Evolutionary conservation across 257 asterid species (phyloP).

Genomic region (Salvia rosmarinus): DNA sequence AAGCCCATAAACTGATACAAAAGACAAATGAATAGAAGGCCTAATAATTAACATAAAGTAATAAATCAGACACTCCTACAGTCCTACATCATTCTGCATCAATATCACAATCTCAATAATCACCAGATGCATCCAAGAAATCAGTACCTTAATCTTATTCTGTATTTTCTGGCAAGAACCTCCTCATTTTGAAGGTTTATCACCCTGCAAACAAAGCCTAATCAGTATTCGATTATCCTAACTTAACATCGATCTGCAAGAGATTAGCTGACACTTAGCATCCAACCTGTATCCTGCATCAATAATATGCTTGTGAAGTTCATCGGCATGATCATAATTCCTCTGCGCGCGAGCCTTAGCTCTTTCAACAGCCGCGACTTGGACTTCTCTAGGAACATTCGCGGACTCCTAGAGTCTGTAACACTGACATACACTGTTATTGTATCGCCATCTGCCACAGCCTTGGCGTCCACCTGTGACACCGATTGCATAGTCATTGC

Average conservation of each 20-base stretch:
- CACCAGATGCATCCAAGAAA: conserved; percentile 3
- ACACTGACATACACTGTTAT: conserved; percentile 74
- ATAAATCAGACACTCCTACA: no score
- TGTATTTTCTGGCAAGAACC: conserved; percentile 78
- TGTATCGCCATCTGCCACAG: conserved; percentile 98
- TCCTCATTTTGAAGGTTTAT: conserved; percentile 61
- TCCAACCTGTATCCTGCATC: conserved; percentile 77
- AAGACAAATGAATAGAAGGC: no score
- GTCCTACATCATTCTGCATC: no score
- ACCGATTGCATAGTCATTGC: not conserved
- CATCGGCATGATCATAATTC: conserved; percentile 70
- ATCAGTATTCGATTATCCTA: not conserved
- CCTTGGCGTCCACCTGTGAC: conserved; percentile 76
- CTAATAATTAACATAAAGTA: no score
- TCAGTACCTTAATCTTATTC: conserved; percentile 78
- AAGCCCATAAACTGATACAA: no score
- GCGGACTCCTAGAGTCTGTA: conserved; percentile 67
- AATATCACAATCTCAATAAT: not conserved
- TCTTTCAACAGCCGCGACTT: conserved; percentile 63
- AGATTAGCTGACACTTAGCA: not conserved
- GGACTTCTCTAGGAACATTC: conserved; percentile 64
- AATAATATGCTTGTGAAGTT: conserved; percentile 66
- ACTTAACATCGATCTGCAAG: not conserved
- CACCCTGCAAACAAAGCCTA: conserved; percentile 52
- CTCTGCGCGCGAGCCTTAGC: conserved; percentile 65